Base-by-base conservation (phyloP, 1,284 basidiomycete species). In the Naganishia sp. region DNA sequence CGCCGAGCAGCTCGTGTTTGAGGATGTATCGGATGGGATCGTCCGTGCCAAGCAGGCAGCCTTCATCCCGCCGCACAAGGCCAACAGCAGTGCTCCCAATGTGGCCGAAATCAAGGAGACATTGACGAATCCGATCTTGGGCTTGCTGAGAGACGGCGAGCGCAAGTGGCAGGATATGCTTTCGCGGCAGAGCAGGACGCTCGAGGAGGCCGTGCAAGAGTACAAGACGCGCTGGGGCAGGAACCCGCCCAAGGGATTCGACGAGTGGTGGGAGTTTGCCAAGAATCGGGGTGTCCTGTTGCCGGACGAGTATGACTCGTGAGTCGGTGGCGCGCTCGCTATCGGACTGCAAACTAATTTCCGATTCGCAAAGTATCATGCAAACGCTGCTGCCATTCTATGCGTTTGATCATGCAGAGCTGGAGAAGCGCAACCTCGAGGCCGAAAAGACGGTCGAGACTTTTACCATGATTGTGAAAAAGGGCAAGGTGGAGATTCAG, bases 201-300 rank as follows among this genome's bases (percentile, higher is more conserved):
- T 83, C 35, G 78, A 80, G 52, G 75, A 83, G 69, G 82, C 82
- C 9, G 81, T 80, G 3, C 67, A 75, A 49, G 78, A 79, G 68
- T 83, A 83, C 71, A 74, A 75, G 61, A 71, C 73, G 58, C 73
- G 77, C 55, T 82, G 81, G 74, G 75, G 73, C 1, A 73, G 75
- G 54, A 71, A 76, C 25, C 82, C 82, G 3, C 82, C 82, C 0
- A 76, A 76, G 68, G 79, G 79, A 17, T 81, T 80, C 64, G 80
- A 79, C 49, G 67, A 72, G 41, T 81, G 80, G 79, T 78, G 68
- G 54, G 73, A 53, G 32, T 63, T 51, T 43, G 56, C 61, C 18
- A n/a, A 42, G 39, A 54, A 71, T 17, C 72, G 71, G 28, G 72
- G 77, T 25, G 74, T 77, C 1, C 71, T 79, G 21, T 68, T 81